Base-by-base conservation (phyloP, 495 filamentous ascomycete genomes). In the Clavariopsis aquatica region DNA sequence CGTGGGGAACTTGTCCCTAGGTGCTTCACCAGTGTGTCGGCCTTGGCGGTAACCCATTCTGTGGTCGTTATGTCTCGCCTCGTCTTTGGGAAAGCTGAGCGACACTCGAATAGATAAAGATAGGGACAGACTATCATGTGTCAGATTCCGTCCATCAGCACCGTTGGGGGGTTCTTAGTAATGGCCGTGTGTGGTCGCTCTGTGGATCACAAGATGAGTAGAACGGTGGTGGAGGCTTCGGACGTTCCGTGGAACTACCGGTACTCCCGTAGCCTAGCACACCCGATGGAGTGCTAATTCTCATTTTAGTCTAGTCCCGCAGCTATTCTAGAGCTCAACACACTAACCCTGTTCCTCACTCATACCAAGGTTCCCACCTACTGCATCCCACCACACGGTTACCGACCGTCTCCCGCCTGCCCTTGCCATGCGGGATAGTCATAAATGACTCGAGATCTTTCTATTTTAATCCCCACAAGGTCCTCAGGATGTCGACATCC, bases 391-490 rank as follows among this genome's bases (percentile, higher is more conserved):
- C 45, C 45, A 10, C 45, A 23, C 45, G 8, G 15, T 47, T 10
- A 6, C 20, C 45, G 45, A n/a, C 8, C 20, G 45, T 23, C 45
- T 47, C 17, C 45, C 45, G 45, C 45, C 5, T n/a, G n/a, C n/a
- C n/a, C n/a, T n/a, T n/a, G n/a, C n/a, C 45, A 19, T 12, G 15
- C 24, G 20, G 19, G 3, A 41, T 34, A 4, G 12, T 20, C 29
- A 12, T 12, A 12, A n/a, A 7, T 56, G 13, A 41, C n/a, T 19
- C 12, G 13, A 20, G 19, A 15, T 1, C 20, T 8, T 28, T 26
- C 59, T 62, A 62, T 62, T 54, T 54, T 62, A 43, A 46, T 20
- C 59, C n/a, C 29, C 2, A 23, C 23, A 62, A 45, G 19, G 20
- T 23, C 36, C 49, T 31, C 13, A 38, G 34, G 12, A 23, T 23